Conservation (phyloP, 805 yeast species). For the Teunomyces gatunensis region DNA sequence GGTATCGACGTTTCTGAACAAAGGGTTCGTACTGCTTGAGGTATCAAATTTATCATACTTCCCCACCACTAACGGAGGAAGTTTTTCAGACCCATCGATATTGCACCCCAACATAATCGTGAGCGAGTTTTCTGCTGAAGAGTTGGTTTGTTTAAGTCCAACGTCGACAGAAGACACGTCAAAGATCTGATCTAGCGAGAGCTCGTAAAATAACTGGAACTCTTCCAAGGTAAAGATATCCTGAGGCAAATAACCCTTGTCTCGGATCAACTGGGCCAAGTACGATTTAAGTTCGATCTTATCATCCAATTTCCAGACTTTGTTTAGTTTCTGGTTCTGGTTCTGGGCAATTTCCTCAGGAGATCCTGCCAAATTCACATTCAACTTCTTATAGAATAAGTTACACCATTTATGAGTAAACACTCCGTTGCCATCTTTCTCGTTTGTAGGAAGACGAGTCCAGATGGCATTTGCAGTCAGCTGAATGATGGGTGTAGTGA, state of each 20-base stretch:
- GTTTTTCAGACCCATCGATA: conserved; percentile 60
- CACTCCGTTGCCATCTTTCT: conserved; percentile 63
- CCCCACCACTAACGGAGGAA: conserved; percentile 61
- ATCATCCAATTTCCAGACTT: conserved; percentile 63
- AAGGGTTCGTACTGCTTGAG: conserved; percentile 22
- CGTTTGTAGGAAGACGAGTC: conserved; percentile 53
- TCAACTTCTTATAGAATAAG: conserved; percentile 46
- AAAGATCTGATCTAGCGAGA: conserved; percentile 59
- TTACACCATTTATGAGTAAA: conserved; percentile 63
- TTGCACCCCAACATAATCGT: conserved; percentile 64
- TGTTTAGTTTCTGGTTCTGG: conserved; percentile 33
- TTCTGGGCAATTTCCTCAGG: conserved; percentile 22
- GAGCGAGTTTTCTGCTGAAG: conserved; percentile 39
- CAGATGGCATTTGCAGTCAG: conserved; percentile 63
- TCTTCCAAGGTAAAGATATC: conserved; percentile 63
- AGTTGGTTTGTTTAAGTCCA: conserved; percentile 37
- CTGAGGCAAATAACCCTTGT: conserved; percentile 41
- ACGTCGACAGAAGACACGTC: conserved; percentile 44
- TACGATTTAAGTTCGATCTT: conserved; percentile 46
- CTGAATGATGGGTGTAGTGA: conserved; percentile 61
- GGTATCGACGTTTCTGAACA: conserved; percentile 14
- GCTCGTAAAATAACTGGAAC: conserved; percentile 54
- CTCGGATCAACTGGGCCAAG: conserved; percentile 29
- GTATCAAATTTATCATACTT: conserved; percentile 48
- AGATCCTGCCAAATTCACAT: conserved; percentile 48